Evolutionary conservation across 441 rosid genomes (phyloP), one percentile per base, ranked within the genome.

Genomic region (Cnidoscolus chayamansa): DNA sequence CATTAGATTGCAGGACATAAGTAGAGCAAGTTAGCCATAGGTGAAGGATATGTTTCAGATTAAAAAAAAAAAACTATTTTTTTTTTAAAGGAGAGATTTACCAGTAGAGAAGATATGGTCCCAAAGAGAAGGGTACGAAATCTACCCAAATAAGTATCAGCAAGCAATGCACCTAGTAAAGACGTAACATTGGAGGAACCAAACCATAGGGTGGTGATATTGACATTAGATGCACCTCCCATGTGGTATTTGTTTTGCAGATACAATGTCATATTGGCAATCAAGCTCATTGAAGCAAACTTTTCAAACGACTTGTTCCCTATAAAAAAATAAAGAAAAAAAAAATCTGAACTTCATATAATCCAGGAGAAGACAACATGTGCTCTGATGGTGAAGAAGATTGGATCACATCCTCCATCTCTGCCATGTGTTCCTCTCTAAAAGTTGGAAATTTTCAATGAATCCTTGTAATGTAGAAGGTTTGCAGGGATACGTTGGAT

Each of bases 301-400:
- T 85, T 89, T 86, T 89, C 94, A 45, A 89, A 86, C 0, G 89
- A 75, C 72, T 89, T 88, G 53, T 89, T 89, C 53, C 84, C 89
- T 84, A 67, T 6, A 31, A 32, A 31, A 2, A 32, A 1, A 0
- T 0, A 40, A n/a, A 45, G 20, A 15, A 19, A 20, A 19, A 4
- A 7, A 15, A 10, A 48, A 11, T 47, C 54, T 6, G 20, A 43
- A 65, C 17, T 8, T 17, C 0, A 63, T 40, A 43, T 6, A n/a
- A 35, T 10, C 4, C 25, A 25, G 25, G 25, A 25, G 25, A 25
- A 25, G 25, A 25, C 25, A 25, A 25, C 25, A 25, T 25, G 25
- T 25, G 25, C 25, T 25, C 25, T 25, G 25, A 25, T 25, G 35
- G 1, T 11, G 58, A 40, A 51, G 68, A 40, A 30, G 62, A 55